A percentile compares a stretch with the other conserved stretches of the same genome.
These are phyloP conservation scores for Parasitella parasitica DNA, from an alignment of 371 early-diverging fungal genomes.

Conservation along the genomic window DNA sequence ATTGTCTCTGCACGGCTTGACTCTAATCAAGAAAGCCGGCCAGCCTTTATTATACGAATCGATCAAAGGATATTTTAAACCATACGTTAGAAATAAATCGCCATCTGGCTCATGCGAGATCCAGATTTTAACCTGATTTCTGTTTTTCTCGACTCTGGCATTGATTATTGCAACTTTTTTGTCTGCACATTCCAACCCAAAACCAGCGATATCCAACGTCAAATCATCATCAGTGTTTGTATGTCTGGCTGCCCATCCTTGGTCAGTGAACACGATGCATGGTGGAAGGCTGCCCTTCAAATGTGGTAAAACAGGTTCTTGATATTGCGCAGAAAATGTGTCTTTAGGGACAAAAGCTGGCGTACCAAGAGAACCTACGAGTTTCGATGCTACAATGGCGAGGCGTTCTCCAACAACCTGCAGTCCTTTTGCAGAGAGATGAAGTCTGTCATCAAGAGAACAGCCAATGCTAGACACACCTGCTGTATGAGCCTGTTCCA, in stretches of 20 bases:
- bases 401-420: slow-evolving; percentile 27
- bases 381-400: slow-evolving; percentile 20
- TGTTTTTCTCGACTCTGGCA: not conserved
- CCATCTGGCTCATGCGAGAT: not conserved
- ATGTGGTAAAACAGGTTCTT: not conserved
- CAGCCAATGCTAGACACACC: slow-evolving; percentile 33
- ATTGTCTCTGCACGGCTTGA: not conserved
- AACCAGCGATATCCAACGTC: not conserved
- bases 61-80: not conserved
- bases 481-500: not conserved
- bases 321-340: not conserved
- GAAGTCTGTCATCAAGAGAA: slow-evolving; percentile 38
- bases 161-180: not conserved
- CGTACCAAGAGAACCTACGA: not conserved
- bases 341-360: not conserved
- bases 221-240: not conserved
- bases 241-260: not conserved
- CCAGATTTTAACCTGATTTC: not conserved
- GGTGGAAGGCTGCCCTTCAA: not conserved
- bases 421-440: slow-evolving; percentile 33
- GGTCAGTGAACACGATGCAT: not conserved
- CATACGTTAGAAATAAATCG: not conserved
- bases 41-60: not conserved
- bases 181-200: not conserved
- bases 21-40: not conserved